These are phyloP conservation scores for Brassica carinata DNA, from an alignment of 345 rosid species.

Conservation along the genomic window DNA sequence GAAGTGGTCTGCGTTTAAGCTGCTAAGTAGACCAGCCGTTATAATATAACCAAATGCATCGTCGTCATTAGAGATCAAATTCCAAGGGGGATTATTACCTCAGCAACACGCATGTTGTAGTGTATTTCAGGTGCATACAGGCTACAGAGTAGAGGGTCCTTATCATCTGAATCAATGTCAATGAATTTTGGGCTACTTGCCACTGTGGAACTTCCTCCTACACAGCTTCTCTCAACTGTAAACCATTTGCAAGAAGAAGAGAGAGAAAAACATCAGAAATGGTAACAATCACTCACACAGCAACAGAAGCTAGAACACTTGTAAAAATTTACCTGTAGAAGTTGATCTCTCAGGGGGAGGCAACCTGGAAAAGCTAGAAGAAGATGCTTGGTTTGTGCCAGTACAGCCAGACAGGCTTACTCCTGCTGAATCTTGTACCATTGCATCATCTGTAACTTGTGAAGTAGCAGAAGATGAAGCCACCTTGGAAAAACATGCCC, in stretches of 20 bases:
- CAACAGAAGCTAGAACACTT: background rate
- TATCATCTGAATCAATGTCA: conserved; percentile 67
- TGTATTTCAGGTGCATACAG: conserved; percentile 76
- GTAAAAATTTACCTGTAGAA: conserved; percentile 14
- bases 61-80: background rate
- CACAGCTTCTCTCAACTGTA: conserved; percentile 44
- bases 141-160: conserved; percentile 73
- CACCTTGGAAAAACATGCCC: conserved; percentile 45
- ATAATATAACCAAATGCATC: conserved; percentile 3
- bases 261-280: conserved; percentile 2
- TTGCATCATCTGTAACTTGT: conserved; percentile 28
- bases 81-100: conserved; percentile 48
- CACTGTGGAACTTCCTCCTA: conserved; percentile 34
- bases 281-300: conserved; percentile 8
- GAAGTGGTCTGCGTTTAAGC: conserved; percentile 66
- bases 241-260: conserved; percentile 26
- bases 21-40: conserved; percentile 37
- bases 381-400: conserved; percentile 19
- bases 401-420: conserved; percentile 29
- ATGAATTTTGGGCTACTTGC: conserved; percentile 45
- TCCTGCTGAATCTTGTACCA: conserved; percentile 5
- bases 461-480: conserved; percentile 45
- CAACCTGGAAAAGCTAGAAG: conserved; percentile 19
- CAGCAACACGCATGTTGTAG: conserved; percentile 69
- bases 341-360: conserved; percentile 29